A percentile compares a stretch with the other conserved stretches of the same genome.
Evolutionary conservation across 208 protist genomes (phyloP).

Genomic region (Kentomonas sorsogonicus): DNA sequence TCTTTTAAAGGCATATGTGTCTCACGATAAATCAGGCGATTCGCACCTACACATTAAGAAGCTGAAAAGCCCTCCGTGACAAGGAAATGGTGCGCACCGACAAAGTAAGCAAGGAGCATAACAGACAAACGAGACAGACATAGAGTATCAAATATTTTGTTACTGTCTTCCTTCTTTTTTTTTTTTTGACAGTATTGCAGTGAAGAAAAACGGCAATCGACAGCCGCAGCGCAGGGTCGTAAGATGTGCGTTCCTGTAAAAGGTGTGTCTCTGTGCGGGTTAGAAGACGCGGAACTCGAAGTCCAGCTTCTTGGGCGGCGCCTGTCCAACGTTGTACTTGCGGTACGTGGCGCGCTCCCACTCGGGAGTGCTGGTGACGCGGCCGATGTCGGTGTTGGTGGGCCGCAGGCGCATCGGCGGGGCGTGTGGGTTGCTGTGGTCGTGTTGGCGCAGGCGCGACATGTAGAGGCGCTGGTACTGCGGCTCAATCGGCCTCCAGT

Average conservation of each 20-base stretch:
- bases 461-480: conserved; percentile 90
- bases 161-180: too few species aligned
- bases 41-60: background rate
- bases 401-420: conserved; percentile 66
- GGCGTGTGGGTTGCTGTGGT: conserved; percentile 51
- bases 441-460: conserved; percentile 64
- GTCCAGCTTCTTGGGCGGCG: conserved; percentile 67
- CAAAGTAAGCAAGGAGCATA: conserved; percentile 8
- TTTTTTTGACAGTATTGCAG: conserved; percentile 4
- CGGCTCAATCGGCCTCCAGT: conserved; percentile 87
- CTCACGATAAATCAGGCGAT: background rate
- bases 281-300: conserved; percentile 88
- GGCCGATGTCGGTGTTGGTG: conserved; percentile 69
- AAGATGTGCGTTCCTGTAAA: background rate
- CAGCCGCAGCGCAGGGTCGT: background rate
- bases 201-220: conserved; percentile 3
- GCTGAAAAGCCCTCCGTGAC: background rate
- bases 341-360: conserved; percentile 73
- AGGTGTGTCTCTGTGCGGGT: background rate
- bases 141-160: too few species aligned
- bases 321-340: conserved; percentile 66
- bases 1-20: background rate
- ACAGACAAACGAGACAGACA: background rate
- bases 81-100: background rate
- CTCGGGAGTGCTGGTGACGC: conserved; percentile 40